Conservation (phyloP, 768 basidiomycete species). For the Wakefieldia striispora region DNA sequence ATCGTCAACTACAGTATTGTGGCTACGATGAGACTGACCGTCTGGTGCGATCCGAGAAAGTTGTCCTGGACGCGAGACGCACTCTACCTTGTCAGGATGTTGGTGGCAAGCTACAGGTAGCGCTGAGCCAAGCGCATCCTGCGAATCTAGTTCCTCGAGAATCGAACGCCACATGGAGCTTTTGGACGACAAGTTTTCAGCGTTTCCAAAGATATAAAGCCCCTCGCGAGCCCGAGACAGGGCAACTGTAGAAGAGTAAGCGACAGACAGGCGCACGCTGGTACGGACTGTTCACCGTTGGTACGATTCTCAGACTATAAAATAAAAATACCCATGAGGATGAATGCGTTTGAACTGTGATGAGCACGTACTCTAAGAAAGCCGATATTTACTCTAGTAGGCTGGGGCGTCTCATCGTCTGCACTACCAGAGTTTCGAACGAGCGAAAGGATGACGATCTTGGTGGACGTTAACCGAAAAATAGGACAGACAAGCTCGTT, state of each 20-base stretch:
- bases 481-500: not conserved
- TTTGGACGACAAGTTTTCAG: conserved; percentile 46
- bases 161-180: conserved; percentile 59
- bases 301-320: conserved; percentile 53
- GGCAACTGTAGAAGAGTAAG: conserved; percentile 45
- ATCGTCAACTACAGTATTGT: not conserved
- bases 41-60: conserved; percentile 54
- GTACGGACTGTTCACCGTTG: conserved; percentile 39
- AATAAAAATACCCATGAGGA: not conserved
- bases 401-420: conserved; percentile 30
- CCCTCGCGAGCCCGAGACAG: conserved; percentile 74
- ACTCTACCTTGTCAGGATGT: conserved; percentile 45
- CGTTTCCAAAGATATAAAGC: conserved; percentile 71
- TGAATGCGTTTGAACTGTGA: not conserved
- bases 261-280: not conserved
- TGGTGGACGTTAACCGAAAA: not conserved
- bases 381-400: conserved; percentile 48
- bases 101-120: conserved; percentile 58
- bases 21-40: conserved; percentile 34
- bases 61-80: conserved; percentile 49
- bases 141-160: conserved; percentile 52
- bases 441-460: conserved; percentile 72
- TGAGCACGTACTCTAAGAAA: conserved; percentile 60
- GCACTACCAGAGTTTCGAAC: conserved; percentile 66
- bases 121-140: conserved; percentile 45